Conservation (phyloP, 2,329 filamentous ascomycete species). For the Aureobasidium pullulans region DNA sequence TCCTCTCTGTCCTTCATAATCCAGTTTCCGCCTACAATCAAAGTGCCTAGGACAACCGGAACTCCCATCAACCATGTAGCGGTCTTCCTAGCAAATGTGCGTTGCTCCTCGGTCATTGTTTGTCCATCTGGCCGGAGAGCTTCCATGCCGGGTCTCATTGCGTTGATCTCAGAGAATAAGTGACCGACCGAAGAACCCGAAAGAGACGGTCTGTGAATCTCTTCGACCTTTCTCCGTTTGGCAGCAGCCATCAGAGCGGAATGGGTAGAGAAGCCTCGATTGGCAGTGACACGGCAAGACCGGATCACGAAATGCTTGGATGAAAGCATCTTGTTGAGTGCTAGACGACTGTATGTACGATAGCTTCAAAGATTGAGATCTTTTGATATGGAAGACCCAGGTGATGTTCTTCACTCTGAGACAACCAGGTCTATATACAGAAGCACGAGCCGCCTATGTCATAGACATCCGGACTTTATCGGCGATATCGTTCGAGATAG, state of each 20-base stretch:
- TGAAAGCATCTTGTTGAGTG: background rate
- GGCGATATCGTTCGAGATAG: background rate
- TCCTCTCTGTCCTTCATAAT: background rate
- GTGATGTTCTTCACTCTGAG: background rate
- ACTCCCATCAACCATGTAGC: conserved; percentile 20
- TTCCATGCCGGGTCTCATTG: conserved; percentile 25
- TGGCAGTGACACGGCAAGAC: background rate
- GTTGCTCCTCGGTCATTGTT: conserved; percentile 24
- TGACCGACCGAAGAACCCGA: conserved; percentile 24
- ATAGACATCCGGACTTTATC: conserved; percentile 1
- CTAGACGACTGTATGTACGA: background rate
- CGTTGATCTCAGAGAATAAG: conserved; percentile 23
- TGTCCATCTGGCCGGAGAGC: conserved; percentile 19
- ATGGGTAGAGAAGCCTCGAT: background rate
- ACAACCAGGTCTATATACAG: background rate
- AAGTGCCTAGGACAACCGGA: conserved; percentile 17
- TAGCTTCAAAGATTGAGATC: background rate
- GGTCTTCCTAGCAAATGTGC: conserved; percentile 17
- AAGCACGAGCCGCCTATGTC: background rate
- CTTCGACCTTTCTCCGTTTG: background rate
- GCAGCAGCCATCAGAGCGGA: background rate
- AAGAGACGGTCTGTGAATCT: conserved; percentile 22
- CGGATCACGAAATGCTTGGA: background rate
- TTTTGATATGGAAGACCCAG: background rate
- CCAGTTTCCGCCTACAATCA: conserved; percentile 16